Evolutionary conservation across 2,329 filamentous ascomycete genomes (phyloP), one percentile per base, ranked within the genome.

Genomic region (Diaporthe longicolla): DNA sequence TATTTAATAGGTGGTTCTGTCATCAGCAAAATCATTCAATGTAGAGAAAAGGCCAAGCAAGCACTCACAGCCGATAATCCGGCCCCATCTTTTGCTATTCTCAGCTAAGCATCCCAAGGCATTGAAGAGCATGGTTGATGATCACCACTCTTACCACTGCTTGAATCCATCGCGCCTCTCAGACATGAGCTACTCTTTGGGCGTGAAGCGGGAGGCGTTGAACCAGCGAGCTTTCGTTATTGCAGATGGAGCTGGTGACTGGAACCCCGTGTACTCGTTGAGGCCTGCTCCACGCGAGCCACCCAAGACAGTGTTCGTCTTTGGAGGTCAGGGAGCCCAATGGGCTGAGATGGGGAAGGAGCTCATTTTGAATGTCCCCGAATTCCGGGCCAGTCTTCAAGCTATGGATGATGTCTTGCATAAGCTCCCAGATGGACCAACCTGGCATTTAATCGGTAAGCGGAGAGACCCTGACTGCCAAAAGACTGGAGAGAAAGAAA

Each of bases 281-380:
- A 43, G 43, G 17, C 40, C 40, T 26, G 10, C 19, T 43, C 15
- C 58, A 8, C 63, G 63, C 10, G 45, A 68, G 48, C 21, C n/a
- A 3, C 48, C 32, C 15, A n/a, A 19, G 5, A 40, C 11, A 21
- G 66, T 43, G 1, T 65, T 72, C 19, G 75, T 76, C 13, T 77
- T 76, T 58, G 73, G 69, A 6, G 77, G 77, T 19, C 77, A 78
- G 59, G 77, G 77, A 1, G 77, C 77, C 1, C 77, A 78, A 40
- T 77, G 76, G 76, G 70, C 76, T 1, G 29, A 59, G 10, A 75
- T 77, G 76, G 76, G 74, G 21, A 70, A 73, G 17, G 73, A 75
- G 45, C 73, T 78, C 3, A 32, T 70, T 17, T 1, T n/a, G 6
- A 43, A 43, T 11, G n/a, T 61, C 1, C 37, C 58, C 1, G n/a